These are phyloP conservation scores for Tulasnella calospora DNA, from an alignment of 768 basidiomycete genomes.

Conservation along the genomic window DNA sequence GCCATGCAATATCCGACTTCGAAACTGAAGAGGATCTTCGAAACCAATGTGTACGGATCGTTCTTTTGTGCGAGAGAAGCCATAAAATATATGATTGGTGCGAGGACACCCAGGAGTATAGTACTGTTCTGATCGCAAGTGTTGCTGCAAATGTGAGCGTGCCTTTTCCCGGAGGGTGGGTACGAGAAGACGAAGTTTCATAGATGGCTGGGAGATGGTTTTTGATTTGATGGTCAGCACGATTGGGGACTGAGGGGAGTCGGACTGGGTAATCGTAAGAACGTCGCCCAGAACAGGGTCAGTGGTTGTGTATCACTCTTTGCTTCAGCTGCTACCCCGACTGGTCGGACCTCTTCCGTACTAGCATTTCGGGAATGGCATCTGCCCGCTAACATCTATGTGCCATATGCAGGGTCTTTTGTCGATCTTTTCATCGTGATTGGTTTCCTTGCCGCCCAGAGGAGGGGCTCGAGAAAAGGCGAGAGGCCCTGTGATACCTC, in stretches of 20 bases:
- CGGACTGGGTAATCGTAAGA: no score
- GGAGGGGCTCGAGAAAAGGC: no score
- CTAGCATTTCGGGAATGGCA: no score
- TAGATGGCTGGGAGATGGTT: background rate
- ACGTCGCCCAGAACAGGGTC: no score
- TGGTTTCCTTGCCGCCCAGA: no score
- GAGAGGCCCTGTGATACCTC: no score
- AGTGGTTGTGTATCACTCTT: background rate
- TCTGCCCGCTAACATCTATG: no score
- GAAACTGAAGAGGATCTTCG: conserved; percentile 75
- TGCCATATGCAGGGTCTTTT: no score
- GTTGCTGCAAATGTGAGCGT: conserved; percentile 81
- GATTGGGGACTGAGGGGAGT: no score
- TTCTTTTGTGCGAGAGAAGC: conserved; percentile 97
- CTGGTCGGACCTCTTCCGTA: background rate
- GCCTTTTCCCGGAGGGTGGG: background rate
- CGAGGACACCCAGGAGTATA: conserved; percentile 66
- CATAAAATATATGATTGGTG: conserved; percentile 83
- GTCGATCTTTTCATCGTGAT: no score
- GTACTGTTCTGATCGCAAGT: conserved; percentile 78
- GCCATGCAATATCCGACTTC: conserved; percentile 84
- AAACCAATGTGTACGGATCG: conserved; percentile 90
- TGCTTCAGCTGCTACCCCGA: background rate
- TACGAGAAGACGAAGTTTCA: conserved; percentile 9
- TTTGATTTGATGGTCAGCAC: background rate